Evolutionary conservation across 805 yeast species (phyloP), one percentile per base, ranked within the genome.

Genomic region (Zygotorulaspora chibaensis): DNA sequence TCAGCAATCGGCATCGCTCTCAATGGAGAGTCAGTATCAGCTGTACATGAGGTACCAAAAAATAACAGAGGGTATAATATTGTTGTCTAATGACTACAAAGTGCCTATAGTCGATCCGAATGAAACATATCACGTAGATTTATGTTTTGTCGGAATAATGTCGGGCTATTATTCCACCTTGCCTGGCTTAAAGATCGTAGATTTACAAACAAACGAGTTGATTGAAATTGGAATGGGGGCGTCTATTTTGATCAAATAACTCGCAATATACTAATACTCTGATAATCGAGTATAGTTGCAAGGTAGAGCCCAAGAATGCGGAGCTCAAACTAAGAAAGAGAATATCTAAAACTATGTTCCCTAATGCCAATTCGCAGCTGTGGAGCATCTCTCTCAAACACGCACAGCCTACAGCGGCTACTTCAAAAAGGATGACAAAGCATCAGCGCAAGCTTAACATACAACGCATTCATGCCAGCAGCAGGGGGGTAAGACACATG

Each of bases 41-140:
- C 38, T 57, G 42, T 54, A 56, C 39, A 56, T 54, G 35, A 51
- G 57, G 12, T 48, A 51, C 39, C 47, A 52, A 13, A 51, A 59
- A 39, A 50, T 50, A 7, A 51, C 63, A 17, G 62, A 62, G 34
- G 65, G 67, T 3, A 52, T 66, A 2, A 58, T 66, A 2, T 45
- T 66, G 11, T 49, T 65, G 5, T 56, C 67, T 3, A 65, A 65
- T 38, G 70, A 66, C 34, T 60, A 54, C 43, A 63, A 62, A 38
- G 45, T 64, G 6, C 65, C 67, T 2, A 39, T 59, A 1, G 53
- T 64, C 8, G 52, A 50, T 11, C 59, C 64, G 7, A 54, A 55
- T 13, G 62, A 60, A 27, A 57, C 67, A 7, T 53, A 56, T 40
- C 54, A 56, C 25, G 61, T 58, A 3, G 60, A 56, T 12, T 46